Conservation (phyloP, 306 rosid species). For the Fragaria ananassa region DNA sequence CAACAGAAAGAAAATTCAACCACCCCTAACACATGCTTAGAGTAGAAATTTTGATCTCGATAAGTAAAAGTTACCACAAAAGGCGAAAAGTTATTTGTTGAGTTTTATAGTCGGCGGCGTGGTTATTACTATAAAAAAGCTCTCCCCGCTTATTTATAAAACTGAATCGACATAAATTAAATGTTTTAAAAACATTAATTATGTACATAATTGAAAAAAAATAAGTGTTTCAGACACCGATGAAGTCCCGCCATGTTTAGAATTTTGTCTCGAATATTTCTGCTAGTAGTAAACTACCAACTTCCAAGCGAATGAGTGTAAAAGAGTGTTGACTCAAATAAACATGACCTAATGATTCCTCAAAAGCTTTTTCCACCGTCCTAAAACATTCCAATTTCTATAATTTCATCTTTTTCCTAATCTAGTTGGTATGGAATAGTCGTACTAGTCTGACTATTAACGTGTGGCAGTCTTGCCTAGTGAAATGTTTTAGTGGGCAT, state of each 20-base stretch:
- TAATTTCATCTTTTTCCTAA: not conserved
- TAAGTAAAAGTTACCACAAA: not conserved
- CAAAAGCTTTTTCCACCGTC: conserved; percentile 15
- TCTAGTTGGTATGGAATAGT: not conserved
- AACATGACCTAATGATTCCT: conserved; percentile 21
- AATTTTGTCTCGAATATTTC: not conserved
- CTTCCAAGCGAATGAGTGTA: not conserved
- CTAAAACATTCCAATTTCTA: not conserved
- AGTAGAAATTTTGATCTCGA: not conserved
- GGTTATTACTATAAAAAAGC: not conserved
- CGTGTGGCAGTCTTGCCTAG: not conserved
- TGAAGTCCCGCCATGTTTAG: not conserved
- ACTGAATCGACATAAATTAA: too few species aligned
- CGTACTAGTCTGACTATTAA: not conserved
- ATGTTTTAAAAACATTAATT: too few species aligned
- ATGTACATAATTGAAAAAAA: not conserved
- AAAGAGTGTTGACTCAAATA: not conserved
- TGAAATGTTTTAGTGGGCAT: conserved; percentile 16
- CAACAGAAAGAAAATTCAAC: not conserved
- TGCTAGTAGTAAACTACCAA: not conserved
- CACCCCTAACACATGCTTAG: not conserved
- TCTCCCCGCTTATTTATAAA: fast-evolving
- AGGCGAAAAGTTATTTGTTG: not conserved
- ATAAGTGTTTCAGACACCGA: not conserved
- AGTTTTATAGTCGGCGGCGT: not conserved